Conservation (phyloP, 2,329 filamentous ascomycete species). For the Arthrobotrys musiformis region DNA sequence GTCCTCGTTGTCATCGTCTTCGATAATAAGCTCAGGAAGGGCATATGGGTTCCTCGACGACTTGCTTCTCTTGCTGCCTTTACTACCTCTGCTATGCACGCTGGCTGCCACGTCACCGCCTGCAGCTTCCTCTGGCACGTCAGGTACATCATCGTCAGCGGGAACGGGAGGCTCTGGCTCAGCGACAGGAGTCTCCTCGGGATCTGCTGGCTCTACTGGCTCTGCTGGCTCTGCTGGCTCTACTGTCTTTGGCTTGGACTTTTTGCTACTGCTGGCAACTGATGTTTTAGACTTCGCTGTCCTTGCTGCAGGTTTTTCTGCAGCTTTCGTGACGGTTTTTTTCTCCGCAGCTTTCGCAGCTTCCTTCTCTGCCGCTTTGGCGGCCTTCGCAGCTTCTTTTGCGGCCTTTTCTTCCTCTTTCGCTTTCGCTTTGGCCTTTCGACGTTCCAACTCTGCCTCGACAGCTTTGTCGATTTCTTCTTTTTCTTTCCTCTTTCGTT, state of each 20-base stretch:
- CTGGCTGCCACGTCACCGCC: slow-evolving; percentile 23
- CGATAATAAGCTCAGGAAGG: slow-evolving; percentile 48
- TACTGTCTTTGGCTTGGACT: slow-evolving; percentile 8
- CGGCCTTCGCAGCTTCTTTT: slow-evolving; percentile 45
- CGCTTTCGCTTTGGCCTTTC: slow-evolving; percentile 40
- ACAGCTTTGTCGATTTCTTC: slow-evolving; percentile 39
- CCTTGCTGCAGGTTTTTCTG: slow-evolving; percentile 17
- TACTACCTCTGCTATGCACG: slow-evolving; percentile 42
- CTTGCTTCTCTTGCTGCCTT: slow-evolving; percentile 38
- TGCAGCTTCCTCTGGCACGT: slow-evolving; percentile 41
- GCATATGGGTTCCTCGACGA: slow-evolving; percentile 41
- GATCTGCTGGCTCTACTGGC: slow-evolving; percentile 25
- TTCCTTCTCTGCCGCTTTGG: slow-evolving; percentile 34
- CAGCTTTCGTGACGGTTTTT: not conserved
- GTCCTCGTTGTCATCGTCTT: slow-evolving; percentile 42
- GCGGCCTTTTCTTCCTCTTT: slow-evolving; percentile 47
- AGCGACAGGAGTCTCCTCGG: slow-evolving; percentile 28
- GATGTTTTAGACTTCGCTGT: slow-evolving; percentile 6
- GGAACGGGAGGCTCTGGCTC: slow-evolving; percentile 15
- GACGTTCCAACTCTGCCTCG: slow-evolving; percentile 41
- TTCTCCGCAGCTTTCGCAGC: slow-evolving; percentile 35
- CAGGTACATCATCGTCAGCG: slow-evolving; percentile 38
- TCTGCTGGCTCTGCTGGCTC: not conserved
- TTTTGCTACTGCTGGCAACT: slow-evolving; percentile 17
- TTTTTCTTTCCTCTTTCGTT: slow-evolving; percentile 20